Conservation (phyloP, 1,284 basidiomycete species). For the Leccinum glutinopallens region DNA sequence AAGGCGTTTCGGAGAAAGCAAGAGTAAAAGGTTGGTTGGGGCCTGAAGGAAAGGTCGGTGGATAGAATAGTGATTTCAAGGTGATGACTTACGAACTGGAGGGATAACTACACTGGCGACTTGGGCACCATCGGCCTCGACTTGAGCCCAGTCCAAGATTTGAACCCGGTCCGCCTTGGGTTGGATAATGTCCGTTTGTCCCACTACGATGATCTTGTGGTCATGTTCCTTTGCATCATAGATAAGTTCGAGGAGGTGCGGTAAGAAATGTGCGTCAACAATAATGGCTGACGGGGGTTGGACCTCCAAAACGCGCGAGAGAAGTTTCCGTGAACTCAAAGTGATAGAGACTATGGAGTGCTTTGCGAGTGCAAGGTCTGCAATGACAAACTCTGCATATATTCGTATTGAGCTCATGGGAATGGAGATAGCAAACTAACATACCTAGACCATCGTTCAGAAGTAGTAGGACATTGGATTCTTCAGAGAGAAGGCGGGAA, state of each 20-base stretch:
- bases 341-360: constrained; percentile 73
- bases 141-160: constrained; percentile 60
- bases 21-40: constrained; percentile 66
- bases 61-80: not conserved
- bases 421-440: constrained; percentile 19
- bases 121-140: constrained; percentile 63
- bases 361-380: constrained; percentile 73
- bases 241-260: constrained; percentile 65
- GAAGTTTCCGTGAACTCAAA: constrained; percentile 56
- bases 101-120: constrained; percentile 21
- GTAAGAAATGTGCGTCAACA: constrained; percentile 61
- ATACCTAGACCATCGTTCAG: constrained; percentile 75
- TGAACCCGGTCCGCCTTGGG: constrained; percentile 50
- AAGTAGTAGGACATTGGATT: constrained; percentile 70
- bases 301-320: constrained; percentile 61
- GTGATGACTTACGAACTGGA: constrained; percentile 27
- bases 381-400: constrained; percentile 67
- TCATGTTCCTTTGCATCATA: constrained; percentile 57
- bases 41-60: constrained; percentile 40
- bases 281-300: constrained; percentile 72
- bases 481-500: constrained; percentile 56
- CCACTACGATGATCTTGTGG: constrained; percentile 68
- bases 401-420: constrained; percentile 6
- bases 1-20: constrained; percentile 57
- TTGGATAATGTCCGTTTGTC: constrained; percentile 47